Conservation (phyloP, 768 basidiomycete species). For the Xerocomellus dryophilus region DNA sequence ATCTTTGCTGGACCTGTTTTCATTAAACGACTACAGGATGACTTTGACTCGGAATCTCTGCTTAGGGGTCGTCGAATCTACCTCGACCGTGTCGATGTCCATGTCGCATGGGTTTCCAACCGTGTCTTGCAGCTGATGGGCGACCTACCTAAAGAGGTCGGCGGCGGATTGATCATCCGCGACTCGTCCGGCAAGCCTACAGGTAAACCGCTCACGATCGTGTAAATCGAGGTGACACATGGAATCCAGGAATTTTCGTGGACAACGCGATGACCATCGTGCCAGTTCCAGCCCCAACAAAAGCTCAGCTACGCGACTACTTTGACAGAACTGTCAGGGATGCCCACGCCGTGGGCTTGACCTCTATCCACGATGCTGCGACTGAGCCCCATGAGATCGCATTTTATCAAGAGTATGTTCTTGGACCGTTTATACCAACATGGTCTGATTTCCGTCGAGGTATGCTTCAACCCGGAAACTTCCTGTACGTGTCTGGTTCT, state of each 20-base stretch:
- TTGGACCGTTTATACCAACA: not conserved
- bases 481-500: constrained; percentile 47
- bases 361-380: constrained; percentile 82
- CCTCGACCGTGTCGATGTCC: constrained; percentile 75
- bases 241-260: constrained; percentile 59
- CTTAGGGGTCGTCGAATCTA: constrained; percentile 70
- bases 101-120: constrained; percentile 84
- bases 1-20: constrained; percentile 6
- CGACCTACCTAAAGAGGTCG: constrained; percentile 56
- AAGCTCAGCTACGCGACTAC: constrained; percentile 53
- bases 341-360: constrained; percentile 77
- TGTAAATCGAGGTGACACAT: not conserved
- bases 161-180: constrained; percentile 74
- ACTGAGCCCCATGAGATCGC: constrained; percentile 48
- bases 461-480: constrained; percentile 65
- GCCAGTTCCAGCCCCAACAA: constrained; percentile 59
- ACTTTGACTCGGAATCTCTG: constrained; percentile 66
- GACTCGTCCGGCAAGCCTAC: constrained; percentile 62
- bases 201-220: constrained; percentile 37
- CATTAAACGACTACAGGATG: constrained; percentile 44
- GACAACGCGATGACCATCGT: constrained; percentile 87
- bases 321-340: constrained; percentile 63
- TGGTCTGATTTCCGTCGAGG: constrained; percentile 38
- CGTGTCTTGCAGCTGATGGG: constrained; percentile 64
- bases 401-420: constrained; percentile 62